These are phyloP conservation scores for Patellifolia procumbens DNA, from an alignment of 179 eudicot species.

Conservation along the genomic window DNA sequence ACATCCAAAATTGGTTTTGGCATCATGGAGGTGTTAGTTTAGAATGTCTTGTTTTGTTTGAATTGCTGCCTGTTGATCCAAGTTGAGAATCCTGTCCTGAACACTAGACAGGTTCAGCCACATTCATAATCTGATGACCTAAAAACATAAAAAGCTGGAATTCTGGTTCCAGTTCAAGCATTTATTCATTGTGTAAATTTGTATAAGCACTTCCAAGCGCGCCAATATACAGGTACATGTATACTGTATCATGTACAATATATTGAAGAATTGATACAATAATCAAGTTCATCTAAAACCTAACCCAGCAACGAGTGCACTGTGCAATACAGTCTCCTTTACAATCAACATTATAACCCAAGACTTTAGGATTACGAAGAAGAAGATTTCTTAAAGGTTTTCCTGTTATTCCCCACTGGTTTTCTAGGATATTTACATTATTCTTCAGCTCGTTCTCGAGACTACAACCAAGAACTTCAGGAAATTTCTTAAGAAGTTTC, in stretches of 20 bases:
- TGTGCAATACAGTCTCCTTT: conserved; percentile 97
- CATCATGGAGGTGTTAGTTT: too few relatives aligned
- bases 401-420: conserved; percentile 80
- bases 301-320: conserved; percentile 97
- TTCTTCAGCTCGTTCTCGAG: conserved; percentile 71
- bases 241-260: neutral
- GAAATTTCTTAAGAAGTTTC: conserved; percentile 88
- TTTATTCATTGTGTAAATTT: neutral
- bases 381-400: conserved; percentile 71
- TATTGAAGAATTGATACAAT: neutral
- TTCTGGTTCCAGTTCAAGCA: neutral
- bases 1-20: too few relatives aligned
- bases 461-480: conserved; percentile 91
- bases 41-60: too few relatives aligned
- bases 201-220: neutral
- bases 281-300: conserved; percentile 52
- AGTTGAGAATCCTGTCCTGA: too few relatives aligned
- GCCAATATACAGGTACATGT: neutral
- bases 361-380: conserved; percentile 76
- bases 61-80: too few relatives aligned
- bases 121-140: neutral
- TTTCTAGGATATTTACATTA: conserved; percentile 64
- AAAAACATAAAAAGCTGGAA: neutral
- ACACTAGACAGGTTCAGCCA: neutral
- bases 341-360: conserved; percentile 91